A percentile compares a stretch with the other conserved stretches of the same genome.
Evolutionary conservation across 805 yeast genomes (phyloP).

Genomic region (Kluyveromyces nonfermentans): DNA sequence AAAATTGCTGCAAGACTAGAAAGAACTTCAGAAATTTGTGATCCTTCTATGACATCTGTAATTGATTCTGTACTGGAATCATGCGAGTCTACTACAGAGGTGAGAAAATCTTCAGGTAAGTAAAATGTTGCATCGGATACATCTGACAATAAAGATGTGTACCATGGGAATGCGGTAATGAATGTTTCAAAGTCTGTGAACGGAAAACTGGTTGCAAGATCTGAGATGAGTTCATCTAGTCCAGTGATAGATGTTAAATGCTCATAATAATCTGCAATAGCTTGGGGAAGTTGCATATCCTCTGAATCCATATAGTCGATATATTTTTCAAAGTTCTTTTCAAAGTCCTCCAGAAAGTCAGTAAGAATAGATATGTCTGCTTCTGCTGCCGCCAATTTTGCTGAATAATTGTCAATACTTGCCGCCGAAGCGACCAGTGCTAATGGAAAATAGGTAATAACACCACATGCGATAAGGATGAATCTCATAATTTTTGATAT

Average conservation of each 20-base stretch:
- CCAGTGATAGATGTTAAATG: conserved; percentile 21
- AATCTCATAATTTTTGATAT: not conserved
- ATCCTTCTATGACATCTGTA: not conserved
- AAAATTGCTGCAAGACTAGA: not conserved
- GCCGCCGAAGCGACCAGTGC: not conserved
- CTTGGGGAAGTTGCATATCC: conserved; percentile 29
- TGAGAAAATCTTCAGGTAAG: conserved; percentile 20
- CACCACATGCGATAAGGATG: not conserved
- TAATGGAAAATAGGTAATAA: not conserved
- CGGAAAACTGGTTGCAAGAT: conserved; percentile 27
- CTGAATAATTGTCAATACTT: conserved; percentile 3
- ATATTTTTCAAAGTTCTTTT: conserved; percentile 20
- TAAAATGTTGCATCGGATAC: conserved; percentile 17
- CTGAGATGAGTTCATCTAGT: conserved; percentile 19
- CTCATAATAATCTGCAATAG: conserved; percentile 27
- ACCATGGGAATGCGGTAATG: conserved; percentile 29
- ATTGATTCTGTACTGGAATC: not conserved
- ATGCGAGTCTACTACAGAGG: not conserved
- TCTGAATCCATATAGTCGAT: conserved; percentile 29
- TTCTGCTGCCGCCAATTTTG: conserved; percentile 26
- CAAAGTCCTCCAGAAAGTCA: conserved; percentile 28
- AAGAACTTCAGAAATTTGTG: not conserved
- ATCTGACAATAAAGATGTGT: conserved; percentile 14
- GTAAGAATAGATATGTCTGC: conserved; percentile 26
- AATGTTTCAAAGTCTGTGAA: conserved; percentile 30